Evolutionary conservation across 2,329 filamentous ascomycete species (phyloP).

Genomic region (Alternaria hordeiaustralica): DNA sequence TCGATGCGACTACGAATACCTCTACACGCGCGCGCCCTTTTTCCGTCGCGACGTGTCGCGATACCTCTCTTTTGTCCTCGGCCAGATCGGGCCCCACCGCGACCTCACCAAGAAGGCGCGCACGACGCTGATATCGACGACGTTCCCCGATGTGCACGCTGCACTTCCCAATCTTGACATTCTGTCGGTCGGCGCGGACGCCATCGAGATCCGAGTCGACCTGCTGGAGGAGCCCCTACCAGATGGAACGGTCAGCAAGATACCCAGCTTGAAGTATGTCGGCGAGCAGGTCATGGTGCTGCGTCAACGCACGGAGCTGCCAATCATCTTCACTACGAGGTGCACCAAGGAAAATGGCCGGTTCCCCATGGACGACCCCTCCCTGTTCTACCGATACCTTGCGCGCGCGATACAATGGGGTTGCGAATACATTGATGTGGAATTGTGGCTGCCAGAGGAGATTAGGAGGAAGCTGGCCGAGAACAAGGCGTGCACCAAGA

Average conservation of each 20-base stretch:
- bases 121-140: constrained; percentile 86
- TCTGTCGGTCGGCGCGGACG: constrained; percentile 83
- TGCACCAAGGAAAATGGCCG: constrained; percentile 82
- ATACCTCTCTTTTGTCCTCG: constrained; percentile 79
- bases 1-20: constrained; percentile 82
- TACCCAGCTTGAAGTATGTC: constrained; percentile 83
- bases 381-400: constrained; percentile 79
- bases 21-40: constrained; percentile 77
- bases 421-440: constrained; percentile 87
- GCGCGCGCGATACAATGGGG: constrained; percentile 86
- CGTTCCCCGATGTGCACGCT: constrained; percentile 83
- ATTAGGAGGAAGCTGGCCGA: constrained; percentile 73
- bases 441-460: constrained; percentile 82
- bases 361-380: constrained; percentile 82
- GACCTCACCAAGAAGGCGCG: constrained; percentile 77
- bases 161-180: constrained; percentile 87
- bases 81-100: constrained; percentile 79
- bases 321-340: constrained; percentile 88
- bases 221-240: constrained; percentile 74
- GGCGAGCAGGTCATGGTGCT: constrained; percentile 86
- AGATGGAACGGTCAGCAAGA: constrained; percentile 62
- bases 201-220: constrained; percentile 84
- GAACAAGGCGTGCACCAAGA: constrained; percentile 76
- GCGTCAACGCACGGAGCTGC: constrained; percentile 81
- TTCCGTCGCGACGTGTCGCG: constrained; percentile 77